Evolutionary conservation across 345 rosid genomes (phyloP).

Genomic region (Gossypium rotundifolium): DNA sequence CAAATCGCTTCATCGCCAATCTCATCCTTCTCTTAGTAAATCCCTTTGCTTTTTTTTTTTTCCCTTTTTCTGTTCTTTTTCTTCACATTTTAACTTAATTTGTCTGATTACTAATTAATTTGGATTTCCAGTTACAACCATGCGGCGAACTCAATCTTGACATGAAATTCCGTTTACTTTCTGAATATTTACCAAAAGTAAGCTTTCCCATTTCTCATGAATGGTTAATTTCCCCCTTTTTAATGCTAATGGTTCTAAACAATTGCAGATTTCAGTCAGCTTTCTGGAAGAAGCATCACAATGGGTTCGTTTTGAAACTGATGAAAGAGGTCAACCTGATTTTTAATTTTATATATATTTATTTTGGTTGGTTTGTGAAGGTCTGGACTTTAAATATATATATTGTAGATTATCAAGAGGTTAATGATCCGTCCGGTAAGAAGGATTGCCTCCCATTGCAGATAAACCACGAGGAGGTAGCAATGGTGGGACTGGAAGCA

Average conservation of each 20-base stretch:
- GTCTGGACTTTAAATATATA: not conserved
- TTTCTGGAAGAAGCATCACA: conserved; percentile 49
- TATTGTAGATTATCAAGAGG: conserved; percentile 17
- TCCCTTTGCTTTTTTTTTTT: not conserved
- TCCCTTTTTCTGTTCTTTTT: not conserved
- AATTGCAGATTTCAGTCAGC: conserved; percentile 38
- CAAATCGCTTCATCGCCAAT: conserved; percentile 59
- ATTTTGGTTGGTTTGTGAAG: not conserved
- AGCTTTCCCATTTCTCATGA: not conserved
- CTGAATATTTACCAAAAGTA: conserved; percentile 50
- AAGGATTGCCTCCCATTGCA: not conserved
- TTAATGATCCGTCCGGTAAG: conserved; percentile 11
- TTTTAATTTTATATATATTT: not conserved
- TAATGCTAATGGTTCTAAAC: not conserved
- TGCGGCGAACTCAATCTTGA: conserved; percentile 53
- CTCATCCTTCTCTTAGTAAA: conserved; percentile 61
- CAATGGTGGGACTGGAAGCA: conserved; percentile 64
- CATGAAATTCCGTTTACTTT: conserved; percentile 34
- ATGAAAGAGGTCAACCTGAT: conserved; percentile 15
- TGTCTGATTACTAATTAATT: not conserved
- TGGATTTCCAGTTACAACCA: conserved; percentile 46
- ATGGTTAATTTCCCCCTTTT: not conserved
- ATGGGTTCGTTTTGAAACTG: conserved; percentile 20
- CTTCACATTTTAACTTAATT: not conserved
- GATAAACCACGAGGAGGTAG: conserved; percentile 21